These are phyloP conservation scores for Ophiostoma ips DNA, from an alignment of 2,329 filamentous ascomycete genomes.

Conservation along the genomic window DNA sequence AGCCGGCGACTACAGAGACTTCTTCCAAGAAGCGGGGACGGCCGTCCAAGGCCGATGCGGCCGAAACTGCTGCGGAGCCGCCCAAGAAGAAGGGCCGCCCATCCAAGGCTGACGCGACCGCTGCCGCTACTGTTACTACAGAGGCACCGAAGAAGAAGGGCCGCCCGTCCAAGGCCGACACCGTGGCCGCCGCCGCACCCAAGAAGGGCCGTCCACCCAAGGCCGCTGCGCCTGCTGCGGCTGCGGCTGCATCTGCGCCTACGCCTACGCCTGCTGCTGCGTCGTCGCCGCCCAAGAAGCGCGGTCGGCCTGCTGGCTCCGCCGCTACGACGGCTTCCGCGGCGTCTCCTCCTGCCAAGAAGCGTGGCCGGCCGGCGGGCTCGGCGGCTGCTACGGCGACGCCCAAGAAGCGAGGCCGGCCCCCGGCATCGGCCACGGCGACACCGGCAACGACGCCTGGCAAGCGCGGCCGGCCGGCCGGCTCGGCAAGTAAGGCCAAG, in stretches of 20 bases:
- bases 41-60: not conserved
- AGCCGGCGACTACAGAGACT: no score
- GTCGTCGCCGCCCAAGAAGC: no score
- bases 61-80: not conserved
- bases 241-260: not conserved
- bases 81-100: constrained; percentile 3
- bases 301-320: not conserved
- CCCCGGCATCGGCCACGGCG: not conserved
- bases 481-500: constrained; percentile 1
- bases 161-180: not conserved
- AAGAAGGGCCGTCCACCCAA: not conserved
- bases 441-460: not conserved
- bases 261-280: not conserved
- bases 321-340: not conserved
- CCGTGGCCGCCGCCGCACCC: not conserved
- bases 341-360: not conserved
- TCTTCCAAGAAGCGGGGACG: not conserved
- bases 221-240: not conserved
- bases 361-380: not conserved
- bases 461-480: not conserved
- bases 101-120: not conserved
- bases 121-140: not conserved
- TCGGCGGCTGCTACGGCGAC: not conserved
- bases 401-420: constrained; percentile 4
- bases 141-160: not conserved